Percentiles rank a stretch among this genome's conserved stretches.
phyloP scores from a whole-genome alignment of 495 filamentous ascomycete genomes.

The Podospora anserina region DNA sequence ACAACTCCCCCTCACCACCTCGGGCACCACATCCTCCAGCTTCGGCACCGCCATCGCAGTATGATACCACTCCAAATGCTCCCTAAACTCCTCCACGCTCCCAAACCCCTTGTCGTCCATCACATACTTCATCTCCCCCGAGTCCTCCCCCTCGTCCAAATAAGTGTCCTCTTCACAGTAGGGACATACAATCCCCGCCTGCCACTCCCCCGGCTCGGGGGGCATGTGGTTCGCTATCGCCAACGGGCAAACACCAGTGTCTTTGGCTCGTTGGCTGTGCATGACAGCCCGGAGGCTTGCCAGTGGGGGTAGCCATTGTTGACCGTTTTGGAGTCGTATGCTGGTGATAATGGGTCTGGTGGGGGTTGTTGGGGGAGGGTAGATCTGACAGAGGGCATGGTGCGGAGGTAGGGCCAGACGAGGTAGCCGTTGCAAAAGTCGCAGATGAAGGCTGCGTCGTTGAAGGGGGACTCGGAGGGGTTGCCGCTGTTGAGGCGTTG shows the following conservation, averaged over 20 bases:
- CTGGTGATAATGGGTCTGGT: neutral
- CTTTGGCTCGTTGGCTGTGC: conserved; percentile 35
- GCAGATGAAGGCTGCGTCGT: conserved; percentile 47
- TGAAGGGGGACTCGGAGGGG: conserved; percentile 7
- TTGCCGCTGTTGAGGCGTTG: conserved; percentile 34
- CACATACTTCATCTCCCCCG: conserved; percentile 40
- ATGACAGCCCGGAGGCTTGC: conserved; percentile 27
- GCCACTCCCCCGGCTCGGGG: conserved; percentile 41
- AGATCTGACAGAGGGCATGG: conserved; percentile 38
- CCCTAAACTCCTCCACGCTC: conserved; percentile 38
- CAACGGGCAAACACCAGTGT: conserved; percentile 46
- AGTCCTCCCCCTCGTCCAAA: conserved; percentile 43
- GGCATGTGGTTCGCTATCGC: conserved; percentile 50
- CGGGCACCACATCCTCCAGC: conserved; percentile 18
- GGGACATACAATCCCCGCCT: conserved; percentile 42
- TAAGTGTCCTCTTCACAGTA: conserved; percentile 50
- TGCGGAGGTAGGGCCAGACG: conserved; percentile 45
- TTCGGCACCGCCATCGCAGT: conserved; percentile 33
- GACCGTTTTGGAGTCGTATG: neutral
- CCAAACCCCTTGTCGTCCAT: conserved; percentile 45
- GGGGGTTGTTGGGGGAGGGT: conserved; percentile 9
- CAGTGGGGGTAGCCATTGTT: conserved; percentile 30
- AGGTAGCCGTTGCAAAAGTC: conserved; percentile 50
- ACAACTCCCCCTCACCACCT: conserved; percentile 25
- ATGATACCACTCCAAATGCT: conserved; percentile 49